Evolutionary conservation across 2,329 filamentous ascomycete species (phyloP), one percentile per base, ranked within the genome.

Genomic region (Fusarium albidum): DNA sequence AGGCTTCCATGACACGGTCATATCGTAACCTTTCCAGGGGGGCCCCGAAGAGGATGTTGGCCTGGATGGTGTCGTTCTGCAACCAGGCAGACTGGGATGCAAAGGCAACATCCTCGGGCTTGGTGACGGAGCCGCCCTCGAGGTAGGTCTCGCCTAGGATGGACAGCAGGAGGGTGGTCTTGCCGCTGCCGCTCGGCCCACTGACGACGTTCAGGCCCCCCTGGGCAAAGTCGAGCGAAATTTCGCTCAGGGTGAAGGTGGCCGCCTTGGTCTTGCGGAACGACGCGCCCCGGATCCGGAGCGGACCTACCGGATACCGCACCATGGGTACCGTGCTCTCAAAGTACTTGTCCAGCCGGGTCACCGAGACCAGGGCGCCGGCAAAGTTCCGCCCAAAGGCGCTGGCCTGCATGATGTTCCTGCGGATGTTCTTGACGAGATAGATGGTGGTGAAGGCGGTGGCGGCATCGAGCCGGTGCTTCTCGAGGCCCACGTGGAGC

Each of bases 21-120:
- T 88, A 88, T 15, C 82, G 77, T n/a, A 64, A 58, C 52, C 77
- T 70, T 51, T 85, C 82, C 61, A 82, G 79, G 8, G 72, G 61
- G 29, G 75, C 79, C 13, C 81, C 79, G 56, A 85, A 85, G 3
- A 84, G 63, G 35, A 85, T 79, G 44, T 85, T 85, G 35, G 80
- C 76, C 35, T 76, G 76, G 34, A 85, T 77, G 0, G 80, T 82
- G 27, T 80, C 80, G 48, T 83, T 84, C 61, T 84, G 82, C 5
- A 85, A 70, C 82, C 82, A 85, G 0, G 82, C 71, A 3, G 79
- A 80, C 53, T 85, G 83, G 2, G 82, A 82, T 7, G 82, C 81
- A 67, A 81, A 86, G 0, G 81, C 82, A 25, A 85, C 73, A 49
- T 84, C 82, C 15, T 72, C 71, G 1, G 81, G 80, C 7, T 77